Evolutionary conservation across 2,329 filamentous ascomycete genomes (phyloP).

Genomic region (Zelopaecilomyces penicillatus): DNA sequence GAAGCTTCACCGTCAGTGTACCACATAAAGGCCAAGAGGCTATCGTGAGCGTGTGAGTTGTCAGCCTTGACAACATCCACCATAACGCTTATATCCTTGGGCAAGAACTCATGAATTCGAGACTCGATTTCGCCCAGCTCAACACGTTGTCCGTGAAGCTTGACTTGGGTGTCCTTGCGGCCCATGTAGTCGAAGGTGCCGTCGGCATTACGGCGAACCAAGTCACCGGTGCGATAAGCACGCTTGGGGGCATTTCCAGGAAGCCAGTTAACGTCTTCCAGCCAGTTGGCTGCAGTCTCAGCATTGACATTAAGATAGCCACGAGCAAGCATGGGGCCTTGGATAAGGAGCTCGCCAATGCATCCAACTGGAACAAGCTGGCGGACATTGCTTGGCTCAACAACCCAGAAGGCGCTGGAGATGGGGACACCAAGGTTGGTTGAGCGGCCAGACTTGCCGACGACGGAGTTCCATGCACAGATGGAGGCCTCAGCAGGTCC

Average conservation of each 20-base stretch:
- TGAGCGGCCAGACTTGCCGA: conserved; percentile 16
- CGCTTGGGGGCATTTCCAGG: background rate
- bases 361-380: background rate
- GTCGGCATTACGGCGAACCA: too few species aligned
- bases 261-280: conserved; percentile 8
- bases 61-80: conserved; percentile 8
- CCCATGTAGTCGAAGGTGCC: too few species aligned
- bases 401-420: background rate
- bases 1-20: conserved; percentile 4
- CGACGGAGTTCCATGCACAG: background rate
- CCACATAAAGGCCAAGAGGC: conserved; percentile 9
- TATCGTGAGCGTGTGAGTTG: background rate
- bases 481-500: conserved; percentile 1
- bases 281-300: conserved; percentile 9
- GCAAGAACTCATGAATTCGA: conserved; percentile 5
- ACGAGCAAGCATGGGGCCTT: background rate
- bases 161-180: conserved; percentile 8
- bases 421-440: background rate
- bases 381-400: background rate
- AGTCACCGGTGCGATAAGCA: conserved; percentile 7
- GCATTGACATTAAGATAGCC: conserved; percentile 3
- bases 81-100: conserved; percentile 5
- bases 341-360: background rate
- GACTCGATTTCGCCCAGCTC: conserved; percentile 9
- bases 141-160: conserved; percentile 8